Conservation (phyloP, 2,329 filamentous ascomycete genomes). For the Karstenula rhodostoma region DNA sequence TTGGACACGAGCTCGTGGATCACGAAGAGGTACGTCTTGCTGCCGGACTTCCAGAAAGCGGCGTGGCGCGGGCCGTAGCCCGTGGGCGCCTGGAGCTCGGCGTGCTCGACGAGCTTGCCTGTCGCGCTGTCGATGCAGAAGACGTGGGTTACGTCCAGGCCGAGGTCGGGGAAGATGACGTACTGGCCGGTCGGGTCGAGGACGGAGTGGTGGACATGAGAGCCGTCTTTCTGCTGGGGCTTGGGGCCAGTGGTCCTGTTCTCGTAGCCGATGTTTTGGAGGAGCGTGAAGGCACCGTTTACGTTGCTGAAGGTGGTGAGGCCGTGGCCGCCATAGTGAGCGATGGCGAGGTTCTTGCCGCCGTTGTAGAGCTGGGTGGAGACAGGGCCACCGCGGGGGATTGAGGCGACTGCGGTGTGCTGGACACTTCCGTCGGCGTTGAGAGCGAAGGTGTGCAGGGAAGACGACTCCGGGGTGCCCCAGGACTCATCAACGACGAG, state of each 20-base stretch:
- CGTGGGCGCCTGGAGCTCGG: slow-evolving; percentile 55
- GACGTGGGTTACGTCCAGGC: slow-evolving; percentile 68
- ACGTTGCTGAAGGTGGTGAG: slow-evolving; percentile 44
- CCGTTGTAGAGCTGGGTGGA: slow-evolving; percentile 53
- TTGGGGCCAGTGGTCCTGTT: slow-evolving; percentile 47
- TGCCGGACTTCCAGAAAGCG: slow-evolving; percentile 58
- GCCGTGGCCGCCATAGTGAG: slow-evolving; percentile 52
- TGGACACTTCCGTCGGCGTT: slow-evolving; percentile 51
- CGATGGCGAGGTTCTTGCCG: slow-evolving; percentile 50
- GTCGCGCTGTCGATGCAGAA: slow-evolving; percentile 60
- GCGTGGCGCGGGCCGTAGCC: slow-evolving; percentile 73
- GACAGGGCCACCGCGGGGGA: slow-evolving; percentile 50
- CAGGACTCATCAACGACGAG: slow-evolving; percentile 69
- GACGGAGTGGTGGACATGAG: slow-evolving; percentile 70
- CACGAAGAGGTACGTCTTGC: slow-evolving; percentile 63
- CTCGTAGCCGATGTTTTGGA: slow-evolving; percentile 55
- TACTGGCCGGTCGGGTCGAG: slow-evolving; percentile 71
- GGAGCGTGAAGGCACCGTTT: slow-evolving; percentile 21
- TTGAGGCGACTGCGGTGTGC: slow-evolving; percentile 42
- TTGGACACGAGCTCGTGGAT: slow-evolving; percentile 68
- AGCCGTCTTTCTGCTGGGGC: slow-evolving; percentile 58
- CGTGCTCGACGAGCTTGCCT: slow-evolving; percentile 55
- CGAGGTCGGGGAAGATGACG: slow-evolving; percentile 71
- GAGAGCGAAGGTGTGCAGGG: slow-evolving; percentile 49
- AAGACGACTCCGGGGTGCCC: slow-evolving; percentile 55